Evolutionary conservation across 305 asterid genomes (phyloP).

Genomic region (Coffea humblotiana): DNA sequence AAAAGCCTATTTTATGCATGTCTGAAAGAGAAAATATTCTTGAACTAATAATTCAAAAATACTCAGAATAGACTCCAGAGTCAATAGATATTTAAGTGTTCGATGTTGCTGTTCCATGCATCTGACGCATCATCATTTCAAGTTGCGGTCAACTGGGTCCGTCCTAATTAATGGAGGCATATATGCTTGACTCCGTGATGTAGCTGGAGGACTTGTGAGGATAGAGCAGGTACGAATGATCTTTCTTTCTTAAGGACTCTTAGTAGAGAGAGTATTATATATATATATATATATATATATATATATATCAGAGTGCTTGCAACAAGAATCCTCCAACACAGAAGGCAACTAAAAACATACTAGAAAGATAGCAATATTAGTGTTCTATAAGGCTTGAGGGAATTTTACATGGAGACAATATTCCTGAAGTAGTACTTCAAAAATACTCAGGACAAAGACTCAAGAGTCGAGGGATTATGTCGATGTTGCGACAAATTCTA

Average conservation of each 20-base stretch:
- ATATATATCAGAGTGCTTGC: background rate
- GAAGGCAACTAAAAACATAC: background rate
- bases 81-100: no score
- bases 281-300: no score
- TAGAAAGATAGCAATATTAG: background rate
- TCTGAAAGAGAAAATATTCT: no score
- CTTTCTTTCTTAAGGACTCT: background rate
- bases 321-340: no score
- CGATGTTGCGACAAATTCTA: no score
- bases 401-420: slow-evolving; percentile 5
- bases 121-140: background rate
- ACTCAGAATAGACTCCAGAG: no score
- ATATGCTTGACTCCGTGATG: background rate
- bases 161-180: background rate
- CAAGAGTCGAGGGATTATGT: no score
- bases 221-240: background rate
- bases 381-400: background rate
- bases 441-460: no score
- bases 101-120: background rate
- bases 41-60: no score
- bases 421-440: no score
- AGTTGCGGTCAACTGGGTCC: background rate
- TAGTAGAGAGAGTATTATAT: background rate
- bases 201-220: no score
- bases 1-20: no score